Base-by-base conservation (phyloP, 441 rosid species). In the Populus hybrid region DNA sequence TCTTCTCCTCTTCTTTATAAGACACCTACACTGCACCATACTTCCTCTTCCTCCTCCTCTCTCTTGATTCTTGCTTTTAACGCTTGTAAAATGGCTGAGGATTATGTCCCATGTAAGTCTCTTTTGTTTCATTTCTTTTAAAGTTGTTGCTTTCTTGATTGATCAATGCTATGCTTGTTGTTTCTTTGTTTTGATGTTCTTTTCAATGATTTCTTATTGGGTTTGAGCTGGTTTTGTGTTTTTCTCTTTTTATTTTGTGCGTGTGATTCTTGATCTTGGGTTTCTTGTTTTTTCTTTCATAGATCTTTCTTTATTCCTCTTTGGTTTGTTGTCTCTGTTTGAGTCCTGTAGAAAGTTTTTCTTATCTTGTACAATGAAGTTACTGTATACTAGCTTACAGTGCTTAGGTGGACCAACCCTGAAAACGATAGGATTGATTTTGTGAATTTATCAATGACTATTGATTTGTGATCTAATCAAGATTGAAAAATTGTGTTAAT, bases 81-180 rank as follows among this genome's bases (percentile, higher is more conserved):
- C 74, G 14, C 57, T 28, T 46, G 61, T 53, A 53, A 61, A 76
- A 92, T 90, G 97, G 88, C 89, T 72, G 76, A 73, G 53, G 78
- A 85, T 80, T 82, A 79, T 79, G 78, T 69, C 80, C 81, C 89
- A 82, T 88, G 97, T 89, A 16, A 66, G 77, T 57, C 74, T 21
- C 24, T 53, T 70, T 72, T 35, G 16, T 34, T 10, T 74, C 24
- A n/a, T 57, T 69, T 61, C 18, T 7, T 74, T 72, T 16, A 18
- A 50, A 77, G 10, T 28, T 7, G 63, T 38, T 75, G 20, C 71
- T 77, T 74, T 81, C 77, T 85, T 80, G 72, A 73, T 75, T 79
- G 61, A 81, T 67, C 64, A 67, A 46, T 70, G n/a, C 65, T 28
- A 21, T 67, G 38, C 38, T 76, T 67, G 8, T 10, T 18, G 74